A percentile compares a stretch with the other conserved stretches of the same genome.
phyloP scores from a whole-genome alignment of 179 eudicot genomes.

The Beta lomatogona region DNA sequence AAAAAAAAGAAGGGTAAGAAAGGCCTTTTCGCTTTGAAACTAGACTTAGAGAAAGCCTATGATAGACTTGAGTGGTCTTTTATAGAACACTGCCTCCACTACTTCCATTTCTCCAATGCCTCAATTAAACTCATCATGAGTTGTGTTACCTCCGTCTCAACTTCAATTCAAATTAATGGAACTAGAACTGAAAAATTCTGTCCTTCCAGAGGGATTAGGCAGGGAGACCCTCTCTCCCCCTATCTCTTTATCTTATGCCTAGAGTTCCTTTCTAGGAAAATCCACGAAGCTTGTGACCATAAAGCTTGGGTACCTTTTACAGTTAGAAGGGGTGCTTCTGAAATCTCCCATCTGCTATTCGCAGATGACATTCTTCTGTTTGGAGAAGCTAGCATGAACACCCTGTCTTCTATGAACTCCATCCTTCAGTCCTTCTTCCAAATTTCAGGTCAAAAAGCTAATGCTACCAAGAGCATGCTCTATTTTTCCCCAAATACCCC shows the following conservation, averaged over 20 bases:
- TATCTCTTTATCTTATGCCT: background rate
- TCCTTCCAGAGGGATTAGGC: background rate
- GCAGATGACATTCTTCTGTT: background rate
- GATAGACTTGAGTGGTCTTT: too few relatives aligned
- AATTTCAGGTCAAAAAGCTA: background rate
- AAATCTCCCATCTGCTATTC: background rate
- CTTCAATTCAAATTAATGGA: background rate
- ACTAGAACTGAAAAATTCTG: fast-evolving
- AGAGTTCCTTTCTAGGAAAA: background rate
- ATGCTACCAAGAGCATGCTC: background rate
- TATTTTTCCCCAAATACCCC: background rate
- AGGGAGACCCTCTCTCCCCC: background rate
- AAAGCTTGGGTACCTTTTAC: background rate
- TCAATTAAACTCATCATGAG: too few relatives aligned
- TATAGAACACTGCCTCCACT: too few relatives aligned
- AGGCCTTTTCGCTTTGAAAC: too few relatives aligned
- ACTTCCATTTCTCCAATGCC: too few relatives aligned
- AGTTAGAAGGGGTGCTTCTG: fast-evolving
- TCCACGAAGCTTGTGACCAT: fast-evolving
- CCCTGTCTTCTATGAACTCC: fast-evolving
- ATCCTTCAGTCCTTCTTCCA: fast-evolving
- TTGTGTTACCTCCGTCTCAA: background rate
- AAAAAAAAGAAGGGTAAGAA: too few relatives aligned
- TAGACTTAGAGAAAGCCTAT: too few relatives aligned
- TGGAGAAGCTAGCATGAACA: fast-evolving